phyloP scores from a whole-genome alignment of 805 yeast genomes.

The Saccharomycopsis schoenii region DNA sequence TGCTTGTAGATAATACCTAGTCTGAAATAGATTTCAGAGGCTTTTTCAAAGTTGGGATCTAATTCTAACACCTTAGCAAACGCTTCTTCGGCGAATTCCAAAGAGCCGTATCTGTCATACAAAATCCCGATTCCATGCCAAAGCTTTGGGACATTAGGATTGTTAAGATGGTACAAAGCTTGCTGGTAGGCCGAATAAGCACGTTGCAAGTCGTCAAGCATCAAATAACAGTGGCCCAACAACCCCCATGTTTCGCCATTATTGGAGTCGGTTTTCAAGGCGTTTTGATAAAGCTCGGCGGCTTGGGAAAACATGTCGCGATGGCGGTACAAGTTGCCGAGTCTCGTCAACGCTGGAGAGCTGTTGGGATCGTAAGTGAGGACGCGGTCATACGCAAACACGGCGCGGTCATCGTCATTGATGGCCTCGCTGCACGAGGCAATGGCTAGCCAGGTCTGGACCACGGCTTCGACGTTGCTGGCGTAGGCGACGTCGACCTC shows the following conservation, averaged over 20 bases:
- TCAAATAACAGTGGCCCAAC: constrained; percentile 89
- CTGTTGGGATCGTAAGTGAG: constrained; percentile 81
- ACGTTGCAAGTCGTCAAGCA: constrained; percentile 92
- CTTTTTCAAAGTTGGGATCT: constrained; percentile 94
- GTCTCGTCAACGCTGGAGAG: constrained; percentile 71
- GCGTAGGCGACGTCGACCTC: constrained; percentile 17
- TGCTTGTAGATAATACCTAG: constrained; percentile 94
- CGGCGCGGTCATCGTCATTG: constrained; percentile 84
- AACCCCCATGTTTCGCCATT: constrained; percentile 97
- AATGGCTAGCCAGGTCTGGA: constrained; percentile 81
- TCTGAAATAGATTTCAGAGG: constrained; percentile 91
- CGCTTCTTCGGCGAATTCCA: constrained; percentile 98
- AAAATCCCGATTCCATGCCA: constrained; percentile 99
- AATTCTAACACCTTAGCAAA: constrained; percentile 91
- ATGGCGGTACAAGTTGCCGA: constrained; percentile 82
- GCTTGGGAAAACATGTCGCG: constrained; percentile 90
- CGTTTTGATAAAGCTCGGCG: constrained; percentile 86
- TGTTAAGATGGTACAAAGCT: constrained; percentile 81
- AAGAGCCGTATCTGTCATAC: constrained; percentile 90
- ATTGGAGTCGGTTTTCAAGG: constrained; percentile 70
- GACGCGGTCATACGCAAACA: constrained; percentile 80
- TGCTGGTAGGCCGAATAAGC: constrained; percentile 97
- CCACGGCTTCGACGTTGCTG: constrained; percentile 38
- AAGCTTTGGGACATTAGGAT: constrained; percentile 90
- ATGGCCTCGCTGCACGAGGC: constrained; percentile 57